Evolutionary conservation across 305 asterid species (phyloP).

Genomic region (Plantago lanceolata): DNA sequence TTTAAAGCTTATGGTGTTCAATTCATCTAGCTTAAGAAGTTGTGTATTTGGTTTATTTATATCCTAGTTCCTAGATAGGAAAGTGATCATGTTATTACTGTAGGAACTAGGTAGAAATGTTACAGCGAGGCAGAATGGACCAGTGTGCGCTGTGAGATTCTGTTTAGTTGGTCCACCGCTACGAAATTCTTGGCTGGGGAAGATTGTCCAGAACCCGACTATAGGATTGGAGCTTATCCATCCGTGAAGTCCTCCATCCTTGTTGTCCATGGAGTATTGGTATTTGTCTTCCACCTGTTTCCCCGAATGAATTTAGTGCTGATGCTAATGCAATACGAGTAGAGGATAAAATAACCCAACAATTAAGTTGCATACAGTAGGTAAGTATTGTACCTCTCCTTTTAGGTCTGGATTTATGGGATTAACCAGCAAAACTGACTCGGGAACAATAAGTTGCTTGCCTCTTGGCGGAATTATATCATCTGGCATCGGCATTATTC

Average conservation of each 20-base stretch:
- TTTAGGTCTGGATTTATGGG: slow-evolving; percentile 57
- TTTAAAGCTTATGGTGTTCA: no score
- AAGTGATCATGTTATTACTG: background rate
- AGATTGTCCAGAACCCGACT: slow-evolving; percentile 59
- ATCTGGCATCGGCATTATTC: slow-evolving; percentile 62
- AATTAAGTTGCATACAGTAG: background rate
- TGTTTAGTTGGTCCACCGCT: slow-evolving; percentile 67
- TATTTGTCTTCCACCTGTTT: slow-evolving; percentile 62
- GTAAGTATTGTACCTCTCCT: slow-evolving; percentile 43
- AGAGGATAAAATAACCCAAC: background rate
- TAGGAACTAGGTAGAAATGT: slow-evolving; percentile 16
- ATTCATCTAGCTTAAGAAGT: no score
- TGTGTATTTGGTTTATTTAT: no score
- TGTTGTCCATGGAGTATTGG: slow-evolving; percentile 66
- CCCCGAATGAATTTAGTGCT: background rate
- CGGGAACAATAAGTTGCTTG: slow-evolving; percentile 48
- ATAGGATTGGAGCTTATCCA: slow-evolving; percentile 57
- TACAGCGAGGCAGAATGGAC: slow-evolving; percentile 64
- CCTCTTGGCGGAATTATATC: slow-evolving; percentile 47
- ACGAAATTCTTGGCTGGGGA: slow-evolving; percentile 53
- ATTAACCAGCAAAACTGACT: slow-evolving; percentile 46
- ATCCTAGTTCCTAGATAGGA: background rate
- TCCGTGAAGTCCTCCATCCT: slow-evolving; percentile 58
- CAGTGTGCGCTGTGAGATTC: slow-evolving; percentile 55
- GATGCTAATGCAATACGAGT: background rate